phyloP scores from a whole-genome alignment of 2,329 filamentous ascomycete species.

The Calonectria crousiana region DNA sequence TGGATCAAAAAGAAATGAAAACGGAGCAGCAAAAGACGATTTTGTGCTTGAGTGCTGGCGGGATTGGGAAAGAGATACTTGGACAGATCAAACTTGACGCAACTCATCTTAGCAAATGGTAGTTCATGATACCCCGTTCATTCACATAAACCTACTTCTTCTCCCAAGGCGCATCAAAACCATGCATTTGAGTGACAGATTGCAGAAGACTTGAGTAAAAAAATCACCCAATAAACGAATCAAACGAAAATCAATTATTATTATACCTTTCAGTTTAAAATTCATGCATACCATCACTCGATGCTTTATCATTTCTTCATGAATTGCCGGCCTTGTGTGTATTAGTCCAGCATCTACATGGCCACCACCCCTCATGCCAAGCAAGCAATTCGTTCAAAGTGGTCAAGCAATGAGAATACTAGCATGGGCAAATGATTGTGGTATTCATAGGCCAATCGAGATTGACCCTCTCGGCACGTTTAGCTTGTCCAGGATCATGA shows the following conservation, averaged over 20 bases:
- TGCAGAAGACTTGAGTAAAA: not conserved
- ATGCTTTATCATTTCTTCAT: not conserved
- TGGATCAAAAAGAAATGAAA: constrained; percentile 14
- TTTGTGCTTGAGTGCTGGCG: constrained; percentile 22
- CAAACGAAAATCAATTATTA: not conserved
- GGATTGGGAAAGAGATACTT: constrained; percentile 27
- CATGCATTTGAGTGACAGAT: not conserved
- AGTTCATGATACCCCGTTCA: constrained; percentile 46
- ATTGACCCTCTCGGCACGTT: not conserved
- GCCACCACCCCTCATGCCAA: not conserved
- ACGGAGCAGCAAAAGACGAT: not conserved
- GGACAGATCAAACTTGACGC: constrained; percentile 38
- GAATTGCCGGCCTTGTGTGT: not conserved
- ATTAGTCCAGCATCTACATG: not conserved
- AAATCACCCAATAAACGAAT: not conserved
- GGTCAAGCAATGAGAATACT: not conserved
- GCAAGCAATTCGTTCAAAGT: not conserved
- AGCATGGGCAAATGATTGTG: not conserved
- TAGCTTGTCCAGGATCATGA: not conserved
- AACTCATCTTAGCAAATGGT: constrained; percentile 40
- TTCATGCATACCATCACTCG: too few relatives aligned
- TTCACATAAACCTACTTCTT: constrained; percentile 15
- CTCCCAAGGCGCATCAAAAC: not conserved
- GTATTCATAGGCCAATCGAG: not conserved
- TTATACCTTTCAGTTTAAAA: not conserved